phyloP scores from a whole-genome alignment of 176 grass and related monocot species.

The Oryza glaberrima region DNA sequence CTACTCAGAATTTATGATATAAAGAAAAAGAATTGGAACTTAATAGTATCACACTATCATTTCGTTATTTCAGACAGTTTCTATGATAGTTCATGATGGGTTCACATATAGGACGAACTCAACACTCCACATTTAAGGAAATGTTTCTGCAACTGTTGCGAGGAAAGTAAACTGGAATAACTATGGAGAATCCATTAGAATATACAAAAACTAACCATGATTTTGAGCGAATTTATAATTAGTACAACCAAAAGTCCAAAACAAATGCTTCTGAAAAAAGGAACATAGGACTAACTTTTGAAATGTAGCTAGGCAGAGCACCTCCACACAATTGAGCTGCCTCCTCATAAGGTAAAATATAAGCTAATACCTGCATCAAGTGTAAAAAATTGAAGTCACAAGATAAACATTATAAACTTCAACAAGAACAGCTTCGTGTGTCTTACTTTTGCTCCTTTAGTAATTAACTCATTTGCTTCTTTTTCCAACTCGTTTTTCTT shows the following conservation, averaged over 20 bases:
- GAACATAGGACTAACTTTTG: constrained; percentile 51
- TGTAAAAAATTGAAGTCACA: constrained; percentile 26
- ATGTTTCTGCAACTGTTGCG: not conserved
- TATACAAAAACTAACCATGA: constrained; percentile 2
- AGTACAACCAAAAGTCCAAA: not conserved
- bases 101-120: not conserved
- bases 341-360: constrained; percentile 77
- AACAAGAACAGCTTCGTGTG: not conserved
- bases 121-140: not conserved
- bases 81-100: not conserved
- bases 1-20: not conserved
- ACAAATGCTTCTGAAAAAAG: not conserved
- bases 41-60: not conserved
- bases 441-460: constrained; percentile 64
- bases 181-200: not conserved
- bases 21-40: not conserved
- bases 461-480: constrained; percentile 76
- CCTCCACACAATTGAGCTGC: constrained; percentile 75
- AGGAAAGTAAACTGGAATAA: not conserved
- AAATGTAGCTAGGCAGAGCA: constrained; percentile 82
- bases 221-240: not conserved
- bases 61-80: not conserved
- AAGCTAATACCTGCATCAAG: constrained; percentile 60
- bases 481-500: constrained; percentile 69
- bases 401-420: not conserved